Conservation (phyloP, 306 rosid genomes). For the Prunus persica region DNA sequence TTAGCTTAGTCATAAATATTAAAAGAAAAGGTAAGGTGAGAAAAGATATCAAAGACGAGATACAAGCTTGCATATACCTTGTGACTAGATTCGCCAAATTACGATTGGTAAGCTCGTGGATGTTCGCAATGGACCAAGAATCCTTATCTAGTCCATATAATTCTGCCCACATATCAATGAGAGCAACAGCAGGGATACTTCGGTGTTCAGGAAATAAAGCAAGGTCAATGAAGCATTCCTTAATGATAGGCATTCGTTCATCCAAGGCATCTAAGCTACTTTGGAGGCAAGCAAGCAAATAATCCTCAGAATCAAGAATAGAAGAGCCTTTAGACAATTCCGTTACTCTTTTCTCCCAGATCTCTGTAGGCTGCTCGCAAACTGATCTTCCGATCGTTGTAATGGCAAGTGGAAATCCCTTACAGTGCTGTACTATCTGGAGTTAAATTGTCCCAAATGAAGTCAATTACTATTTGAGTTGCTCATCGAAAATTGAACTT, state of each 20-base stretch:
- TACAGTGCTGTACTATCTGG: slow-evolving; percentile 47
- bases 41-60: not conserved
- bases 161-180: slow-evolving; percentile 62
- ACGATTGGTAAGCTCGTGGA: slow-evolving; percentile 22
- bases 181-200: slow-evolving; percentile 48
- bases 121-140: slow-evolving; percentile 32
- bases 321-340: slow-evolving; percentile 28
- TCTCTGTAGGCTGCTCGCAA: not conserved
- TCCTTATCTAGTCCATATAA: slow-evolving; percentile 31
- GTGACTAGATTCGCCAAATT: slow-evolving; percentile 38
- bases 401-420: slow-evolving; percentile 49
- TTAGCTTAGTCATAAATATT: slow-evolving; percentile 13
- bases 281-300: slow-evolving; percentile 35
- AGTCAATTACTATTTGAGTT: not conserved
- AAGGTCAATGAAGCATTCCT: slow-evolving; percentile 54
- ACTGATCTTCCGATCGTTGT: slow-evolving; percentile 38
- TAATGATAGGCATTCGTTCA: slow-evolving; percentile 5
- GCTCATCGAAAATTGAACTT: not conserved
- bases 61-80: slow-evolving; percentile 38
- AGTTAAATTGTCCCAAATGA: slow-evolving; percentile 11
- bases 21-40: slow-evolving; percentile 13
- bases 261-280: slow-evolving; percentile 32
- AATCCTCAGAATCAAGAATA: slow-evolving; percentile 16
- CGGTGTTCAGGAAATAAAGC: slow-evolving; percentile 61
- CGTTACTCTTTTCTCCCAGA: slow-evolving; percentile 26